phyloP scores from a whole-genome alignment of 106 monocot species.

The Dendrobium chrysotoxum region DNA sequence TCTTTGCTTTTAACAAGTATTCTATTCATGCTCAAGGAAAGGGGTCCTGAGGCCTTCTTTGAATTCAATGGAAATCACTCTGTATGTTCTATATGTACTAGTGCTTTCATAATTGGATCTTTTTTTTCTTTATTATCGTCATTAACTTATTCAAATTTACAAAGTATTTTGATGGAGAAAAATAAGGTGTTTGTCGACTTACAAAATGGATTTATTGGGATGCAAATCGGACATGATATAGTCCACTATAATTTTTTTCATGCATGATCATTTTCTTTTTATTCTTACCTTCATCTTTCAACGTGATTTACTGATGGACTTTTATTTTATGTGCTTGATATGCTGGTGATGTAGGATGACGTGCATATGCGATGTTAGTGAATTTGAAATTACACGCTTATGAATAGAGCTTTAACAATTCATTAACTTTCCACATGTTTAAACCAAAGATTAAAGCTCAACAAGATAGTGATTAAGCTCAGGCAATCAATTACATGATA shows the following conservation, averaged over 20 bases:
- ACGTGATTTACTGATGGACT: not conserved
- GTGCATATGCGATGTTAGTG: no score
- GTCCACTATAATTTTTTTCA: not conserved
- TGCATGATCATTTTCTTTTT: not conserved
- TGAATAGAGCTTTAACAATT: no score
- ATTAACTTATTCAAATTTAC: not conserved
- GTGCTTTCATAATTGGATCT: not conserved
- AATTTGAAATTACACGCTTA: no score
- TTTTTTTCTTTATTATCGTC: not conserved
- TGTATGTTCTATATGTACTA: slow-evolving; percentile 40
- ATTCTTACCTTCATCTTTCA: not conserved
- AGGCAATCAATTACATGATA: no score
- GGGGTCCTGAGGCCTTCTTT: slow-evolving; percentile 93
- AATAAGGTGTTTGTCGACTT: not conserved
- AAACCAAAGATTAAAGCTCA: no score
- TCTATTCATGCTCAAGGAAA: slow-evolving; percentile 81
- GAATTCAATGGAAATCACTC: slow-evolving; percentile 83
- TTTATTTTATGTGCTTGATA: not conserved
- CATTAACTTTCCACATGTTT: no score
- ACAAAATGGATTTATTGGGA: not conserved
- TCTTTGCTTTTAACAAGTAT: slow-evolving; percentile 73
- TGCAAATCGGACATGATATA: not conserved
- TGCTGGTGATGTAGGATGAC: no score
- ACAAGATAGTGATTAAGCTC: no score
- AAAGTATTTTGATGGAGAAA: not conserved